Percentiles rank a stretch among this genome's conserved stretches.
Conservation (phyloP, 345 rosid genomes). For the Lepidium africanum region DNA sequence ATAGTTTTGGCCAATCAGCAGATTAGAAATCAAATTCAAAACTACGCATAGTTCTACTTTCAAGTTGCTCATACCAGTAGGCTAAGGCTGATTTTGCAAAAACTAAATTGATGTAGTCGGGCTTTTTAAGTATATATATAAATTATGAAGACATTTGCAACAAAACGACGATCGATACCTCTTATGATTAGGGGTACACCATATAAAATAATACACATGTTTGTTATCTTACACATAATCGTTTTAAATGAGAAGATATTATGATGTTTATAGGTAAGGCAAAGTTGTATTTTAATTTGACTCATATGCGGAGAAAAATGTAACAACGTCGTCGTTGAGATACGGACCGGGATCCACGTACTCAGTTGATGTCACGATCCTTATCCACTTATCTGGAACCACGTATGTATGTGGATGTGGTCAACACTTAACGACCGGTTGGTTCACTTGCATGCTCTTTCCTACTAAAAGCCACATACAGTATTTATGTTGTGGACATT, state of each 20-base stretch:
- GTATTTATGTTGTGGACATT: neutral
- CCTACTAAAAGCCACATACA: neutral
- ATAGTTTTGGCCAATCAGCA: too few relatives aligned
- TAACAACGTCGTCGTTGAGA: neutral
- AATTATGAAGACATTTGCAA: neutral
- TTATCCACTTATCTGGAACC: conserved; percentile 20
- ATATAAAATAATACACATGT: neutral
- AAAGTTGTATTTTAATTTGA: neutral
- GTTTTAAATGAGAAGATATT: neutral
- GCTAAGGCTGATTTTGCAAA: neutral
- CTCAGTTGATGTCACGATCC: conserved; percentile 7
- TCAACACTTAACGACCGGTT: conserved; percentile 9
- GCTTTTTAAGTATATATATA: neutral
- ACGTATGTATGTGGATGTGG: conserved; percentile 12
- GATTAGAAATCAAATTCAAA: too few relatives aligned
- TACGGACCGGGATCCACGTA: neutral
- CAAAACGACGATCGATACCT: conserved; percentile 3
- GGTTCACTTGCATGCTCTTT: conserved; percentile 6
- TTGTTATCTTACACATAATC: neutral
- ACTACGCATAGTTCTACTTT: too few relatives aligned
- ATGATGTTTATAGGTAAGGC: neutral
- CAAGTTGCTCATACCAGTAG: too few relatives aligned
- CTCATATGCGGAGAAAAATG: neutral
- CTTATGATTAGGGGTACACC: neutral
- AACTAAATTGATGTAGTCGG: neutral